Evolutionary conservation across 176 grass and related monocot genomes (phyloP).

Genomic region (Musa itinerans): DNA sequence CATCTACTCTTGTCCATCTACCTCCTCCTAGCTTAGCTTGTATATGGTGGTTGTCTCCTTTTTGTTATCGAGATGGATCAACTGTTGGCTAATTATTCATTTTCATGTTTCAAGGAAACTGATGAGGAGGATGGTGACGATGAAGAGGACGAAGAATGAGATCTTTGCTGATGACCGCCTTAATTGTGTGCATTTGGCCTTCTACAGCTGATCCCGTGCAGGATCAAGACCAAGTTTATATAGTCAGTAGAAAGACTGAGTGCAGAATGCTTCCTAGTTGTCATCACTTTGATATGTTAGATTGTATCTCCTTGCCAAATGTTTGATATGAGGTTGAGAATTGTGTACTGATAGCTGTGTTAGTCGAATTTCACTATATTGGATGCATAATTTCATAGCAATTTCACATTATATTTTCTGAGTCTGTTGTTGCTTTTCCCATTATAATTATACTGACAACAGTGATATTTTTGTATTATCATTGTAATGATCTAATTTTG

Average conservation of each 20-base stretch:
- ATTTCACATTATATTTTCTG: background rate
- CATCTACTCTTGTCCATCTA: background rate
- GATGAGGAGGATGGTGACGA: conserved; percentile 14
- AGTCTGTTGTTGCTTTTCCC: background rate
- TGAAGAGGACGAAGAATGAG: conserved; percentile 2
- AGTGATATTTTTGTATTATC: background rate
- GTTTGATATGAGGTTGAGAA: background rate
- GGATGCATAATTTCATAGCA: background rate
- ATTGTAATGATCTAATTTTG: too few relatives aligned
- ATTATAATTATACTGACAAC: background rate
- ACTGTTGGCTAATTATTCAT: background rate
- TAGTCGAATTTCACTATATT: background rate
- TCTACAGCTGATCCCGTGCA: background rate
- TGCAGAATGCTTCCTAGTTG: background rate
- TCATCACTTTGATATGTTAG: background rate
- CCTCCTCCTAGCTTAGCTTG: background rate
- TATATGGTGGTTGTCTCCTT: background rate
- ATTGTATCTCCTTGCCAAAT: background rate
- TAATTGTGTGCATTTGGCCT: background rate
- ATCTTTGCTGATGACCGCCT: background rate
- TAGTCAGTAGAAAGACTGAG: background rate
- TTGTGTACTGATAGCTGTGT: background rate
- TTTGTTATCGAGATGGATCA: too few relatives aligned
- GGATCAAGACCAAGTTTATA: background rate
- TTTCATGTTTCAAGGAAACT: conserved; percentile 1